Percentiles rank a stretch among this genome's conserved stretches.
phyloP scores from a whole-genome alignment of 495 filamentous ascomycete species.

The Penicillium pulvis region DNA sequence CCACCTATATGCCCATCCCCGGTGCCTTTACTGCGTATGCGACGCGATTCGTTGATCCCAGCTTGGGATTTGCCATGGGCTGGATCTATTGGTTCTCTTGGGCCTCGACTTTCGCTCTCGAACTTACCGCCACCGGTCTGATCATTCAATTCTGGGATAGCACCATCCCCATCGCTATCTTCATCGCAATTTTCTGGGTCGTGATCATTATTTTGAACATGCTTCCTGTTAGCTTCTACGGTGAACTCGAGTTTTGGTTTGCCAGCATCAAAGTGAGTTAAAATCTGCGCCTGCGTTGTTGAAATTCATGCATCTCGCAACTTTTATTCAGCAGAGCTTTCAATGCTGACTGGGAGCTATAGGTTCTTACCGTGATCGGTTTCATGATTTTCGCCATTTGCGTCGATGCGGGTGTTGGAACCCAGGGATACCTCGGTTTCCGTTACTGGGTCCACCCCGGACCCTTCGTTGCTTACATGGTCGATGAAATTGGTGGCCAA shows the following conservation, averaged over 20 bases:
- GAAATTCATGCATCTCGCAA: too few species aligned
- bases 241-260: conserved; percentile 71
- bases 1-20: conserved; percentile 75
- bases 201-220: conserved; percentile 68
- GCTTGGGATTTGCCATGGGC: conserved; percentile 76
- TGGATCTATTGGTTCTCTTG: conserved; percentile 74
- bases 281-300: too few species aligned
- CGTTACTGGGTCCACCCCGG: conserved; percentile 70
- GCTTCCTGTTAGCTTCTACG: conserved; percentile 58
- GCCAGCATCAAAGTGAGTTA: conserved; percentile 56
- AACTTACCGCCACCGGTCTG: conserved; percentile 71
- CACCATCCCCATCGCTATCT: conserved; percentile 62
- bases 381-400: conserved; percentile 70
- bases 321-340: not conserved
- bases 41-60: conserved; percentile 69
- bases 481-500: conserved; percentile 31
- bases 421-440: conserved; percentile 61
- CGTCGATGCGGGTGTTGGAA: conserved; percentile 62
- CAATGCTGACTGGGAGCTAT: not conserved
- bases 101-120: conserved; percentile 71
- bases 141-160: conserved; percentile 76
- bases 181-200: conserved; percentile 76
- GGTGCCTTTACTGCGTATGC: conserved; percentile 77
- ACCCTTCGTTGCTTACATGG: conserved; percentile 60
- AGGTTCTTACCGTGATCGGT: conserved; percentile 60